phyloP scores from a whole-genome alignment of 257 asterid species.

The Linaria vulgaris region DNA sequence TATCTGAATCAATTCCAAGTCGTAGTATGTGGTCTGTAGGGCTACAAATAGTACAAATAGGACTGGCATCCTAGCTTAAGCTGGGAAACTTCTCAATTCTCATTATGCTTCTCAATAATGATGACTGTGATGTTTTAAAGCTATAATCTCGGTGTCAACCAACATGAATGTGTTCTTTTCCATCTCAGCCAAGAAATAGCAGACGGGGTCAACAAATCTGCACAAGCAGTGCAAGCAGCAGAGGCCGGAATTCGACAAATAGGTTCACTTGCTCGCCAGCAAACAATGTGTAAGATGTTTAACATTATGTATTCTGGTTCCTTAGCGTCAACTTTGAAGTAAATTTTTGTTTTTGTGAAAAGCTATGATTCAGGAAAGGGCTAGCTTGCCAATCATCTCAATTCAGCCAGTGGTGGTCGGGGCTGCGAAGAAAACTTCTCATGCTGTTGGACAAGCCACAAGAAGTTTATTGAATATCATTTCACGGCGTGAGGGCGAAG shows the following conservation, averaged over 20 bases:
- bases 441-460: slow-evolving; percentile 73
- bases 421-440: slow-evolving; percentile 89
- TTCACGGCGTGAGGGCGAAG: slow-evolving; percentile 56
- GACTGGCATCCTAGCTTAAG: neutral
- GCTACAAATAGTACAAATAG: neutral
- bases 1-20: neutral
- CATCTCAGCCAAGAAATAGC: slow-evolving; percentile 79
- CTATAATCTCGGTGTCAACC: slow-evolving; percentile 11
- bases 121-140: neutral
- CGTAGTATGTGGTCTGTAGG: neutral
- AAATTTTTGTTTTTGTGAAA: slow-evolving; percentile 24
- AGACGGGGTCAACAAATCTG: slow-evolving; percentile 82
- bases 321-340: neutral
- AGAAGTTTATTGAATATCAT: slow-evolving; percentile 61
- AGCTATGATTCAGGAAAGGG: slow-evolving; percentile 96
- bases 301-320: slow-evolving; percentile 5
- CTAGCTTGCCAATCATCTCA: slow-evolving; percentile 81
- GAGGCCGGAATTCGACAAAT: slow-evolving; percentile 86
- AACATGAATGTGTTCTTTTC: slow-evolving; percentile 21
- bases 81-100: neutral
- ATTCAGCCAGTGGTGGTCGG: slow-evolving; percentile 80
- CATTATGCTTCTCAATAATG: neutral
- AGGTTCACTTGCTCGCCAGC: slow-evolving; percentile 78
- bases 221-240: slow-evolving; percentile 94
- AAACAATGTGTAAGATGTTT: slow-evolving; percentile 66